Percentiles rank a stretch among this genome's conserved stretches.
These are phyloP conservation scores for Cutaneotrichosporon cavernicola DNA, from an alignment of 1,284 basidiomycete genomes.

Conservation along the genomic window DNA sequence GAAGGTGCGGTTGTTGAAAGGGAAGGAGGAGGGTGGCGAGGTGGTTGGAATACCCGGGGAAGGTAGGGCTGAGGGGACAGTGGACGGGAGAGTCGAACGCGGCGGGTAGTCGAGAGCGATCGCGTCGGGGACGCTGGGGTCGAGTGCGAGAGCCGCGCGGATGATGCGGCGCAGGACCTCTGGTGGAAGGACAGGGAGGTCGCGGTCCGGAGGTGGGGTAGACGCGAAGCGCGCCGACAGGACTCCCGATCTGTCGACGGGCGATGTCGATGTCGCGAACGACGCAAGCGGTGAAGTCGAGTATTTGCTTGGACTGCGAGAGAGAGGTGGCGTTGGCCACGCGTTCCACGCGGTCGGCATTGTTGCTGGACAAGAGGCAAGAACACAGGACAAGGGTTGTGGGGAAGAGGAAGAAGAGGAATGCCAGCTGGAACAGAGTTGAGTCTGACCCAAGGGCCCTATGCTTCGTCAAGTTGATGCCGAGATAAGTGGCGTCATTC, in stretches of 20 bases:
- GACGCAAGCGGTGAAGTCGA: conserved; percentile 5
- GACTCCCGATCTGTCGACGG: conserved; percentile 13
- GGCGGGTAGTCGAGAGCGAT: conserved; percentile 9
- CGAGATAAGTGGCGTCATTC: conserved; percentile 5
- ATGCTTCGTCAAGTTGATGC: neutral
- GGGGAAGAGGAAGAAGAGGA: neutral
- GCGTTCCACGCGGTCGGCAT: conserved; percentile 22
- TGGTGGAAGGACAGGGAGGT: conserved; percentile 19
- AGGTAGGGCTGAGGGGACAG: conserved; percentile 3
- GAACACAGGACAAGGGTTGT: neutral
- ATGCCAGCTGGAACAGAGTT: neutral
- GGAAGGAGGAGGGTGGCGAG: neutral
- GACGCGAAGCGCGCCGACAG: conserved; percentile 16
- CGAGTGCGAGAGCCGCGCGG: conserved; percentile 31
- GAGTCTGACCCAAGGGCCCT: neutral
- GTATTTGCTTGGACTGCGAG: conserved; percentile 10
- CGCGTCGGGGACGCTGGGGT: conserved; percentile 17
- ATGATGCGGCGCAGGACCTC: conserved; percentile 40
- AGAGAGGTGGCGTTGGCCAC: conserved; percentile 14
- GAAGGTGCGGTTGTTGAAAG: neutral
- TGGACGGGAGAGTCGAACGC: neutral
- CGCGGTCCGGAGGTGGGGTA: conserved; percentile 7
- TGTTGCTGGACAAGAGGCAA: neutral
- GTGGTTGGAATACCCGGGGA: neutral
- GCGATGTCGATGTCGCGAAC: neutral